Percentiles rank a stretch among this genome's conserved stretches.
phyloP scores from a whole-genome alignment of 805 yeast species.

The Scheffersomyces amazonensis region DNA sequence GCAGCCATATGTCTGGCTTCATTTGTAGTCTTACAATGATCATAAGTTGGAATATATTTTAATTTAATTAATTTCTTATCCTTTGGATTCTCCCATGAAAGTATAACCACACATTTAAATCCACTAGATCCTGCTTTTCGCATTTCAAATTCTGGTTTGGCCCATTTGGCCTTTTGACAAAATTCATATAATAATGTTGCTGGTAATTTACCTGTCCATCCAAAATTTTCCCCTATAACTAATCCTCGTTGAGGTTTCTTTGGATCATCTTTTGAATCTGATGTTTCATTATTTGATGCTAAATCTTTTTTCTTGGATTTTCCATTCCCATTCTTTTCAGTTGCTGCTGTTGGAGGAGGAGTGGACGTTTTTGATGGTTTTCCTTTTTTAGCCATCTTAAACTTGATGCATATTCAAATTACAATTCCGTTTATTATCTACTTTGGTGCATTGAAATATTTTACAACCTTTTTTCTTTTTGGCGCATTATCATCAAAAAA shows the following conservation, averaged over 20 bases:
- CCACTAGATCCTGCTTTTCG: conserved; percentile 42
- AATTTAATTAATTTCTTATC: conserved; percentile 64
- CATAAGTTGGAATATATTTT: conserved; percentile 50
- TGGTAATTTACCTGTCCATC: conserved; percentile 96
- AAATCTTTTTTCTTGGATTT: conserved; percentile 3
- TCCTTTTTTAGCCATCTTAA: conserved; percentile 13
- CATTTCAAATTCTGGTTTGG: conserved; percentile 77
- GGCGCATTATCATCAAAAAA: neutral
- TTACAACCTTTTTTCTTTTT: neutral
- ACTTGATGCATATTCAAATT: too few species aligned
- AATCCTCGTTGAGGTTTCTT: conserved; percentile 38
- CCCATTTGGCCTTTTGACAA: conserved; percentile 89
- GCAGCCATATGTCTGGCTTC: conserved; percentile 93
- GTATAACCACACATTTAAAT: conserved; percentile 58
- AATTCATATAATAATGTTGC: conserved; percentile 81
- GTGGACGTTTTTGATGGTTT: conserved; percentile 7
- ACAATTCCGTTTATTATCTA: too few species aligned
- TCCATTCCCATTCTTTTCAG: conserved; percentile 1
- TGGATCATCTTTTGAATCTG: conserved; percentile 8
- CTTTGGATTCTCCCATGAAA: conserved; percentile 78
- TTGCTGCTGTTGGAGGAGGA: neutral
- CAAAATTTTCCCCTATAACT: conserved; percentile 54
- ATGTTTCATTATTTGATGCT: conserved; percentile 1
- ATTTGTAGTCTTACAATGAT: conserved; percentile 73
- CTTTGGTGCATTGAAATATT: neutral